phyloP scores from a whole-genome alignment of 108 stramenopile species.

The Nitzschia inconspicua region DNA sequence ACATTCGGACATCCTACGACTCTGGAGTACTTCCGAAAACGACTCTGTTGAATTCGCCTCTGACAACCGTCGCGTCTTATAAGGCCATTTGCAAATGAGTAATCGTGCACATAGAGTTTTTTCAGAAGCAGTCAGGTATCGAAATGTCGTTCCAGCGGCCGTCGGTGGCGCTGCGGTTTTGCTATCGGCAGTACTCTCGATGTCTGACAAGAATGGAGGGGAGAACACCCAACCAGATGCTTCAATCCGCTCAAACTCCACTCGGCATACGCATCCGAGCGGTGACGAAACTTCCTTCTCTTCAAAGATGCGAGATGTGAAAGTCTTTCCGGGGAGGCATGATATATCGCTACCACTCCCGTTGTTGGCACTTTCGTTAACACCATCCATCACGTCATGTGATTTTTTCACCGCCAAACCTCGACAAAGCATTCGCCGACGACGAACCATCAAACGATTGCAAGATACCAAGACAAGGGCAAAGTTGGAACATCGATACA shows the following conservation, averaged over 20 bases:
- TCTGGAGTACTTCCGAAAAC: background rate
- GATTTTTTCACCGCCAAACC: slow-evolving; percentile 1
- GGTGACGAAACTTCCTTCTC: background rate
- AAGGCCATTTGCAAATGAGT: background rate
- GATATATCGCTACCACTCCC: background rate
- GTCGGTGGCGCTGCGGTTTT: too few species aligned
- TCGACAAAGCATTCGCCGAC: slow-evolving; percentile 2
- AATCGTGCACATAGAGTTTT: background rate
- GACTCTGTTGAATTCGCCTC: background rate
- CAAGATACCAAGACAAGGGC: slow-evolving; percentile 18
- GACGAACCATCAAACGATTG: slow-evolving; percentile 20
- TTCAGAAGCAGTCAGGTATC: background rate
- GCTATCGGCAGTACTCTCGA: too few species aligned
- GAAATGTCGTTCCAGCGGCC: background rate
- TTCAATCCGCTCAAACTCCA: background rate
- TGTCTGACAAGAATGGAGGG: too few species aligned
- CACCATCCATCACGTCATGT: slow-evolving; percentile 13
- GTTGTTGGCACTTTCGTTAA: background rate
- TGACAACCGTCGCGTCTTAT: background rate
- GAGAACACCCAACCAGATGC: too few species aligned
- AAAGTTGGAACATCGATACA: slow-evolving; percentile 15
- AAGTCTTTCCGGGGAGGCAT: background rate
- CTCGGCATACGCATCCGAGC: background rate
- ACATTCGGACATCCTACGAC: background rate
- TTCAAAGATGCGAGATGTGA: background rate